These are phyloP conservation scores for Zoysia pacifica DNA, from an alignment of 176 grass and related monocot species.

Conservation along the genomic window DNA sequence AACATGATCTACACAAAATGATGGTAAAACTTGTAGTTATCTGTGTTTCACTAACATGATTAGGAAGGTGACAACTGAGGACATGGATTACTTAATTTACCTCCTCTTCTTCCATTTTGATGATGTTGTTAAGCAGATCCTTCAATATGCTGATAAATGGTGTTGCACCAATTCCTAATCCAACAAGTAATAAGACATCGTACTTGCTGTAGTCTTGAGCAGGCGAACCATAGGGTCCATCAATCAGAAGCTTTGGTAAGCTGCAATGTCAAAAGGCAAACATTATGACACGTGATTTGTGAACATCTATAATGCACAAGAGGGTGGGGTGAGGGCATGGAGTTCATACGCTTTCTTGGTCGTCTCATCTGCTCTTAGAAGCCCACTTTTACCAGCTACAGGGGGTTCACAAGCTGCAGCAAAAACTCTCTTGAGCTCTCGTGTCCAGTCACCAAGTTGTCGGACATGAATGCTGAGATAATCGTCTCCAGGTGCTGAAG, in stretches of 20 bases:
- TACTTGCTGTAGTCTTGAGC: slow-evolving; percentile 98
- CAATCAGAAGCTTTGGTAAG: slow-evolving; percentile 93
- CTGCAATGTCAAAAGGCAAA: slow-evolving; percentile 51
- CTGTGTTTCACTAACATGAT: slow-evolving; percentile 18
- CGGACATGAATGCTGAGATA: slow-evolving; percentile 94
- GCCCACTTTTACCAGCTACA: slow-evolving; percentile 86
- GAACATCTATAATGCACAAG: slow-evolving; percentile 27
- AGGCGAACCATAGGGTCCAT: slow-evolving; percentile 94
- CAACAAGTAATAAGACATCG: slow-evolving; percentile 93
- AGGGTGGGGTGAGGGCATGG: not conserved
- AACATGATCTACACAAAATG: slow-evolving; percentile 10
- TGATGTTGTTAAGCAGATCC: slow-evolving; percentile 94
- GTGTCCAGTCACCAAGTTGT: slow-evolving; percentile 97
- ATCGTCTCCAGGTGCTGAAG: slow-evolving; percentile 89
- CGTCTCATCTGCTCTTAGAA: slow-evolving; percentile 91
- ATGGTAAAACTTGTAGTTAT: slow-evolving; percentile 1
- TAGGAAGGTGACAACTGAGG: slow-evolving; percentile 22
- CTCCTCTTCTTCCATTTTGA: slow-evolving; percentile 91
- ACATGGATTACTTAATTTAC: slow-evolving; percentile 42
- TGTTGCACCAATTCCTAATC: slow-evolving; percentile 96
- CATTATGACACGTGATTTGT: slow-evolving; percentile 14
- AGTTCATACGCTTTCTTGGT: slow-evolving; percentile 77
- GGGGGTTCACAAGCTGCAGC: slow-evolving; percentile 82
- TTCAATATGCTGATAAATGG: slow-evolving; percentile 99
- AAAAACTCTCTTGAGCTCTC: slow-evolving; percentile 90